These are phyloP conservation scores for Debaryomycetaceae sp. DNA, from an alignment of 1,139 yeast genomes.

Conservation along the genomic window DNA sequence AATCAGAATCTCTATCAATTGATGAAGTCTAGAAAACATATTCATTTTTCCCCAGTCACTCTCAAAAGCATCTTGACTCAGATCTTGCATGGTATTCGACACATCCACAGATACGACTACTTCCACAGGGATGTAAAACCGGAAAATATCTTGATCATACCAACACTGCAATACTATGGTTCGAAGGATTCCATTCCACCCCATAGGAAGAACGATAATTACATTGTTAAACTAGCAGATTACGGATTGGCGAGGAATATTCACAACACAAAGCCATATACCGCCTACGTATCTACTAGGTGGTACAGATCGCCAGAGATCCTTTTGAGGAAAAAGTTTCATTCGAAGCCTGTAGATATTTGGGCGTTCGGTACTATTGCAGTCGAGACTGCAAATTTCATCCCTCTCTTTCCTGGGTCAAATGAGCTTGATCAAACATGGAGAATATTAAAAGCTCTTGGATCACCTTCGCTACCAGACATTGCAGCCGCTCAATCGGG, in stretches of 20 bases:
- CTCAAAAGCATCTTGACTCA: conserved; percentile 67
- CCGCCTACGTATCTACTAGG: conserved; percentile 86
- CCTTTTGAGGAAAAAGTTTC: conserved; percentile 59
- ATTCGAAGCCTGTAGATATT: conserved; percentile 78
- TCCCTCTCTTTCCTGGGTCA: conserved; percentile 82
- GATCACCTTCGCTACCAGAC: conserved; percentile 51
- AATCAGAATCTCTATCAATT: conserved; percentile 75
- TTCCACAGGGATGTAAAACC: conserved; percentile 88
- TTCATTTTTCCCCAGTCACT: conserved; percentile 54
- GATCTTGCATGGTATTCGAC: conserved; percentile 69
- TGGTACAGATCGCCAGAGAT: conserved; percentile 98
- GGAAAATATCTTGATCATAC: conserved; percentile 69
- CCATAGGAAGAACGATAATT: conserved; percentile 39
- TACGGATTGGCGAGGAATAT: conserved; percentile 82
- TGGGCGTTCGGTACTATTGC: conserved; percentile 96
- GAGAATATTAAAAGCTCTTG: conserved; percentile 63
- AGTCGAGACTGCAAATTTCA: conserved; percentile 69
- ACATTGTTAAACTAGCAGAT: conserved; percentile 80
- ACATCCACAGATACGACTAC: conserved; percentile 71
- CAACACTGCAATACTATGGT: conserved; percentile 52
- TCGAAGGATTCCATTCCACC: conserved; percentile 39
- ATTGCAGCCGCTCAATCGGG: conserved; percentile 7
- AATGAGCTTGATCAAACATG: conserved; percentile 75
- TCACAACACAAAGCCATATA: conserved; percentile 52
- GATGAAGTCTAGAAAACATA: conserved; percentile 53